Conservation (phyloP, 1,284 basidiomycete genomes). For the Pseudozyma tsukubaensis region DNA sequence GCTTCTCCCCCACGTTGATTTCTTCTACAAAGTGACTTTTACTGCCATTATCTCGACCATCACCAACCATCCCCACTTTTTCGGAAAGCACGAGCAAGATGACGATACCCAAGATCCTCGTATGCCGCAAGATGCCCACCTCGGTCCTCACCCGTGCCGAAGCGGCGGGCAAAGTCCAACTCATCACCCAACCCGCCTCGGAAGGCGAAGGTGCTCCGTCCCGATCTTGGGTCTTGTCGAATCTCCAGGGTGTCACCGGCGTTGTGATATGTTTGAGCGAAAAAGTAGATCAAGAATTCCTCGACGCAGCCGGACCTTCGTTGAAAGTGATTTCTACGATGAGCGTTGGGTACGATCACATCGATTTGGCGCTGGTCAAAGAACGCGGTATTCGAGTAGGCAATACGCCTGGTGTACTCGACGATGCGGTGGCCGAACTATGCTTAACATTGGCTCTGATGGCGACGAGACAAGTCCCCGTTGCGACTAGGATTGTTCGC, state of each 20-base stretch:
- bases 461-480: constrained; percentile 82
- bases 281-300: constrained; percentile 74
- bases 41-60: background rate
- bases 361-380: constrained; percentile 77
- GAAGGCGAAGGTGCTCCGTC: constrained; percentile 33
- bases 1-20: constrained; percentile 14
- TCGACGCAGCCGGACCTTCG: constrained; percentile 69
- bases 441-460: constrained; percentile 89
- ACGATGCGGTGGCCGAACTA: constrained; percentile 89
- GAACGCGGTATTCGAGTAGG: constrained; percentile 80
- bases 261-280: constrained; percentile 79
- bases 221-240: constrained; percentile 81
- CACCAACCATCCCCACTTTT: background rate
- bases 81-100: constrained; percentile 5
- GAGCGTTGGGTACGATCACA: constrained; percentile 77
- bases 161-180: constrained; percentile 54
- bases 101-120: constrained; percentile 38
- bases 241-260: constrained; percentile 77
- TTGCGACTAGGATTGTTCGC: constrained; percentile 76
- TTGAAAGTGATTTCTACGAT: constrained; percentile 87
- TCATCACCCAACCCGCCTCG: constrained; percentile 79
- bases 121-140: constrained; percentile 38
- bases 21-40: background rate
- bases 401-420: constrained; percentile 90
- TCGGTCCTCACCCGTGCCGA: constrained; percentile 28